A percentile compares a stretch with the other conserved stretches of the same genome.
phyloP scores from a whole-genome alignment of 495 filamentous ascomycete species.

The Eremomyces bilateralis region DNA sequence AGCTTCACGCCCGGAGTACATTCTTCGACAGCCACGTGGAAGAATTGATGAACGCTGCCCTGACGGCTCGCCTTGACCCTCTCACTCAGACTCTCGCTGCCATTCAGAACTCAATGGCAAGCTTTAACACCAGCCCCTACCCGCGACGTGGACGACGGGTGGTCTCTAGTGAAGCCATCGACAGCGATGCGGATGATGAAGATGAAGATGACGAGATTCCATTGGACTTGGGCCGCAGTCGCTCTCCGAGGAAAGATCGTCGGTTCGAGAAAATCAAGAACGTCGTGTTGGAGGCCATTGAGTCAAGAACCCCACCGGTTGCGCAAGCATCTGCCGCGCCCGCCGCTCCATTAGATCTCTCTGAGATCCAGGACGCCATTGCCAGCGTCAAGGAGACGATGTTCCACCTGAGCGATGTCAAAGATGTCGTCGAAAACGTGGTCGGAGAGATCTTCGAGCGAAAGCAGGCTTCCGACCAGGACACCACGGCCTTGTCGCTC shows the following conservation, averaged over 20 bases:
- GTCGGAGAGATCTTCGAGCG: slow-evolving; percentile 11
- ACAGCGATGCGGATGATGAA: slow-evolving; percentile 90
- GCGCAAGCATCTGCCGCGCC: slow-evolving; percentile 9
- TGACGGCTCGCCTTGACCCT: slow-evolving; percentile 54
- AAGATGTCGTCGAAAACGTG: slow-evolving; percentile 34
- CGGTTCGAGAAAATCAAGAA: slow-evolving; percentile 66
- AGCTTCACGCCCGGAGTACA: slow-evolving; percentile 44
- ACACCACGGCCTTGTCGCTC: slow-evolving; percentile 15
- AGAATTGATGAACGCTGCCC: slow-evolving; percentile 54
- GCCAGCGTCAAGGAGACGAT: slow-evolving; percentile 32
- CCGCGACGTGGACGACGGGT: slow-evolving; percentile 8
- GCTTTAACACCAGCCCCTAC: slow-evolving; percentile 4
- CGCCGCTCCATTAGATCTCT: slow-evolving; percentile 12
- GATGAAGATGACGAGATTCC: slow-evolving; percentile 42
- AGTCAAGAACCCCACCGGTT: slow-evolving; percentile 10
- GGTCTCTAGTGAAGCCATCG: slow-evolving; percentile 22
- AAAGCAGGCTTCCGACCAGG: slow-evolving; percentile 19
- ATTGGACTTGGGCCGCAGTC: slow-evolving; percentile 29
- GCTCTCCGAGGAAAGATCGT: slow-evolving; percentile 48
- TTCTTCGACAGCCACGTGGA: slow-evolving; percentile 85
- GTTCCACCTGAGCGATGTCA: slow-evolving; percentile 28
- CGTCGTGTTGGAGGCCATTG: slow-evolving; percentile 48
- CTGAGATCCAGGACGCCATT: slow-evolving; percentile 33
- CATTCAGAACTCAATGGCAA: slow-evolving; percentile 34
- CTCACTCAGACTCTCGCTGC: slow-evolving; percentile 52